A percentile compares a stretch with the other conserved stretches of the same genome.
phyloP scores from a whole-genome alignment of 176 grass and related monocot species.

The Miscanthus lutarioriparius region DNA sequence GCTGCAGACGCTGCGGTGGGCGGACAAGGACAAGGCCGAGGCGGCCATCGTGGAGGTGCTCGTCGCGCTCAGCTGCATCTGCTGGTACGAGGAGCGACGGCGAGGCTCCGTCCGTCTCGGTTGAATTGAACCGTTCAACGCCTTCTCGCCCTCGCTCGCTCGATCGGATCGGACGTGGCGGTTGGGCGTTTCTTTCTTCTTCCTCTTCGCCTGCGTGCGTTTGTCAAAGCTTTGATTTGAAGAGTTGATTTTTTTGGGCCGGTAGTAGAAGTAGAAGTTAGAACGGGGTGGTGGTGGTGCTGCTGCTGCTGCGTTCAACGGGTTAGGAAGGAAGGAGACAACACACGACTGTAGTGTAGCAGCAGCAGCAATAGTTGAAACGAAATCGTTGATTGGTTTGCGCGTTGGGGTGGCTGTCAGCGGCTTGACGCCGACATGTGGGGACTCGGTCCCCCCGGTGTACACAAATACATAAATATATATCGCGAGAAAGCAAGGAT shows the following conservation, averaged over 20 bases:
- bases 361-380: slow-evolving; percentile 32
- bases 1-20: slow-evolving; percentile 81
- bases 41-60: slow-evolving; percentile 91
- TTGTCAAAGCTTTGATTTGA: slow-evolving; percentile 64
- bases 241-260: slow-evolving; percentile 44
- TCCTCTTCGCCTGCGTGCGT: slow-evolving; percentile 2
- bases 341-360: neutral
- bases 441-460: neutral
- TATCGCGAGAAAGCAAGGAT: slow-evolving; percentile 7
- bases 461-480: slow-evolving; percentile 25
- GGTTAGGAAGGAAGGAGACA: slow-evolving; percentile 4
- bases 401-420: slow-evolving; percentile 28
- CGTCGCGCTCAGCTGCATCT: slow-evolving; percentile 86
- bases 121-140: slow-evolving; percentile 22
- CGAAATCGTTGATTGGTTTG: slow-evolving; percentile 7
- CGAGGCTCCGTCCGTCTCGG: slow-evolving; percentile 45
- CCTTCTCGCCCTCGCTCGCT: neutral
- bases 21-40: slow-evolving; percentile 82
- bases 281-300: neutral
- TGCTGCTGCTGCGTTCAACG: slow-evolving; percentile 36
- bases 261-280: slow-evolving; percentile 31
- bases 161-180: neutral
- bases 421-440: slow-evolving; percentile 35
- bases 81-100: slow-evolving; percentile 86
- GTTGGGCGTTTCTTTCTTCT: neutral